A percentile compares a stretch with the other conserved stretches of the same genome.
Conservation (phyloP, 345 rosid genomes). For the Dimocarpus longan region DNA sequence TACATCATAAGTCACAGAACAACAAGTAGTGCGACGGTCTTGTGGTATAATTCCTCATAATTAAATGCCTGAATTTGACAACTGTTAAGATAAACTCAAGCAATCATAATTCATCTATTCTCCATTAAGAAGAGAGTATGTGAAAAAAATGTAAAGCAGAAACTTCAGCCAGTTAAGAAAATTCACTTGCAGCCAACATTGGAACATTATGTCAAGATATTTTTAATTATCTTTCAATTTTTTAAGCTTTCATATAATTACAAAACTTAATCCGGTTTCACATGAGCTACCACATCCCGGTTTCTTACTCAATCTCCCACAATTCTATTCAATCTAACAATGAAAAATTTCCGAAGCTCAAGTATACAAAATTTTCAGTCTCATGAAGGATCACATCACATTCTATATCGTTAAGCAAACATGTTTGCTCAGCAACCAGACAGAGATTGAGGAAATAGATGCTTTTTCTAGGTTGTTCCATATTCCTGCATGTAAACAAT, state of each 20-base stretch:
- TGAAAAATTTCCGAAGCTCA: background rate
- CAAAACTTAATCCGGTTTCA: background rate
- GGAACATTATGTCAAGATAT: background rate
- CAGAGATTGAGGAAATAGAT: background rate
- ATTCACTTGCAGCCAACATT: background rate
- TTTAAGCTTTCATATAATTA: background rate
- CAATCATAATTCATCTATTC: background rate
- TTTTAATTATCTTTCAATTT: background rate
- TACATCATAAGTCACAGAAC: background rate
- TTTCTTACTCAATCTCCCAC: background rate
- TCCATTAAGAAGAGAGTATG: background rate
- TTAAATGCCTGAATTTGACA: background rate
- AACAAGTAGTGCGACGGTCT: background rate
- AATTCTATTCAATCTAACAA: background rate
- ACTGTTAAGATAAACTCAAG: background rate
- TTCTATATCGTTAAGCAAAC: background rate
- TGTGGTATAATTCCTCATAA: background rate
- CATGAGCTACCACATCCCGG: background rate
- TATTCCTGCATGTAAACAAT: background rate
- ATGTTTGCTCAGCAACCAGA: background rate
- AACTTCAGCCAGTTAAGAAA: background rate
- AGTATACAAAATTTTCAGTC: background rate
- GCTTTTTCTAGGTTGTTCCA: background rate
- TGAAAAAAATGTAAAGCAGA: background rate
- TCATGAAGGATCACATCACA: background rate